These are phyloP conservation scores for Vickermania ingenoplastis DNA, from an alignment of 208 protist species.

Conservation along the genomic window DNA sequence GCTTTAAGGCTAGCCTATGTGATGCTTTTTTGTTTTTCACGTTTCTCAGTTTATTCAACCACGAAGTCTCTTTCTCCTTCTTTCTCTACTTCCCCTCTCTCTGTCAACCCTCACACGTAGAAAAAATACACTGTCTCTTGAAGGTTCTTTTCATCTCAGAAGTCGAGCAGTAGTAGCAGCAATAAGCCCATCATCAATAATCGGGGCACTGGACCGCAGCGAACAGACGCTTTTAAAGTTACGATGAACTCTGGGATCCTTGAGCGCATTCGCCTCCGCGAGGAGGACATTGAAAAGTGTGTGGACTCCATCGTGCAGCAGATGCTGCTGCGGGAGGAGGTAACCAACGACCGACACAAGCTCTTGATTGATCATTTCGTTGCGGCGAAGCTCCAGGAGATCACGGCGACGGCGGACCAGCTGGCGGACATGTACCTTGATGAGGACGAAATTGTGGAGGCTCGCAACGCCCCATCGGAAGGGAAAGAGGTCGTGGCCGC, in stretches of 20 bases:
- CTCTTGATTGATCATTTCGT: slow-evolving; percentile 76
- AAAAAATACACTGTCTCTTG: too few relatives aligned
- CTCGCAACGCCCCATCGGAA: slow-evolving; percentile 37
- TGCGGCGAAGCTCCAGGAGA: slow-evolving; percentile 34
- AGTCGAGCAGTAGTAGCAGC: too few relatives aligned
- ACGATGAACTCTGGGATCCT: slow-evolving; percentile 54
- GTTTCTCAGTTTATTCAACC: too few relatives aligned
- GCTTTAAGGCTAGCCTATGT: too few relatives aligned
- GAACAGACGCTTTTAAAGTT: too few relatives aligned
- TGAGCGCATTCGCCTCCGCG: slow-evolving; percentile 65
- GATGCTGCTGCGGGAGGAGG: slow-evolving; percentile 34
- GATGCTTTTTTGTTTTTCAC: too few relatives aligned
- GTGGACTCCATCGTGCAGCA: slow-evolving; percentile 81
- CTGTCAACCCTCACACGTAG: too few relatives aligned
- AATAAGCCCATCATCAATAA: too few relatives aligned
- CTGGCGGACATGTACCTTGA: slow-evolving; percentile 79
- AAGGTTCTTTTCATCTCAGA: too few relatives aligned
- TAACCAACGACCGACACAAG: slow-evolving; percentile 60
- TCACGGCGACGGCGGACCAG: slow-evolving; percentile 51
- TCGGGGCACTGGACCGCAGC: too few relatives aligned
- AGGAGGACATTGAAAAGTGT: slow-evolving; percentile 73
- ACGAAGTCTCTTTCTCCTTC: not conserved
- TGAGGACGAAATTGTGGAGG: slow-evolving; percentile 72
- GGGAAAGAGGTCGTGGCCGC: slow-evolving; percentile 31
- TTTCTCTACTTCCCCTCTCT: not conserved